Percentiles rank a stretch among this genome's conserved stretches.
These are phyloP conservation scores for Exidia glandulosa DNA, from an alignment of 768 basidiomycete species.

Conservation along the genomic window DNA sequence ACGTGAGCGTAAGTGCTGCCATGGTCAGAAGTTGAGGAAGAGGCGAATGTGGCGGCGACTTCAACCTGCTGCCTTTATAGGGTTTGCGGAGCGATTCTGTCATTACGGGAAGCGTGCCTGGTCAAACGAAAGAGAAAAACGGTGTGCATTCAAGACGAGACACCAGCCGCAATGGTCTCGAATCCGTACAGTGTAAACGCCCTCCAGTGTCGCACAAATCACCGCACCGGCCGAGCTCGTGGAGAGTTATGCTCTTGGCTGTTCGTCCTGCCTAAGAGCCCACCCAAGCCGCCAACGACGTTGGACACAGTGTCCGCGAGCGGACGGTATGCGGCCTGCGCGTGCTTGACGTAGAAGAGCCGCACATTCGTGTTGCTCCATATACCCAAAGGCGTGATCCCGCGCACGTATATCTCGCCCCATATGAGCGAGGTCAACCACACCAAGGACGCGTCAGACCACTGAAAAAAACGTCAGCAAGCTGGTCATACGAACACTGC, in stretches of 20 bases:
- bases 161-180: neutral
- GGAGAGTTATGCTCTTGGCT: neutral
- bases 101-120: too few relatives aligned
- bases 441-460: slow-evolving; percentile 83
- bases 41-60: neutral
- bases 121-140: too few relatives aligned
- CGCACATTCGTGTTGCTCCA: slow-evolving; percentile 88
- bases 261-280: slow-evolving; percentile 20
- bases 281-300: slow-evolving; percentile 68
- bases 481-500: slow-evolving; percentile 1
- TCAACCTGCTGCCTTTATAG: neutral
- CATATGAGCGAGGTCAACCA: slow-evolving; percentile 93
- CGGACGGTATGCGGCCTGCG: slow-evolving; percentile 55
- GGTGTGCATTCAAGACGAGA: too few relatives aligned
- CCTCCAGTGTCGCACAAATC: neutral
- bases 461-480: slow-evolving; percentile 34
- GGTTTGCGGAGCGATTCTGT: too few relatives aligned
- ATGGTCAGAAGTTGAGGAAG: neutral
- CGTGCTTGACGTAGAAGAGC: slow-evolving; percentile 85
- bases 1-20: neutral
- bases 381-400: slow-evolving; percentile 75
- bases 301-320: slow-evolving; percentile 70
- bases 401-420: slow-evolving; percentile 90
- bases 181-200: neutral
- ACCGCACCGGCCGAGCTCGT: neutral